Evolutionary conservation across 2,329 filamentous ascomycete genomes (phyloP).

Genomic region (Talaromyces islandicus): DNA sequence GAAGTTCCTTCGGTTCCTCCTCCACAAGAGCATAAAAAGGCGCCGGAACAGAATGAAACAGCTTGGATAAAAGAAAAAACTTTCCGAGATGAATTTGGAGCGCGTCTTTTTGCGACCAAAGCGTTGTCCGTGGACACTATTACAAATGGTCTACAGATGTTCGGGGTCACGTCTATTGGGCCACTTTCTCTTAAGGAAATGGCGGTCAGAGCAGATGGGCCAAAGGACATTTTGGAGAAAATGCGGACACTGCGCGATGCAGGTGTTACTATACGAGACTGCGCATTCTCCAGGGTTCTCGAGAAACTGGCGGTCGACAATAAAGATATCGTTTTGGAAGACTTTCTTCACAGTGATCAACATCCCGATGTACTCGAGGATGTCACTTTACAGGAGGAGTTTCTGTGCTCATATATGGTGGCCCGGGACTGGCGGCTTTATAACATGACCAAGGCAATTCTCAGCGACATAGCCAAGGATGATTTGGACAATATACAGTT

Average conservation of each 20-base stretch:
- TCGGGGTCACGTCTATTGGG: conserved; percentile 68
- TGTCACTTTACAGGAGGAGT: conserved; percentile 44
- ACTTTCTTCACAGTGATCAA: conserved; percentile 54
- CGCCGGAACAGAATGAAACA: conserved; percentile 2
- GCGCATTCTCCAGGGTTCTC: conserved; percentile 61
- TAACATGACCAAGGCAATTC: conserved; percentile 51
- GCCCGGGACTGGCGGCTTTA: conserved; percentile 46
- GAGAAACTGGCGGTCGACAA: conserved; percentile 56
- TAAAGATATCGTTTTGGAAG: conserved; percentile 48
- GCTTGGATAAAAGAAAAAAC: conserved; percentile 31
- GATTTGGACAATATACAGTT: conserved; percentile 34
- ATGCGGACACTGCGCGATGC: conserved; percentile 56
- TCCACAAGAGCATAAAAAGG: conserved; percentile 7
- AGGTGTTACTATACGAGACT: conserved; percentile 58
- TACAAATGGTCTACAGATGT: conserved; percentile 61
- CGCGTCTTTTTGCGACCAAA: conserved; percentile 73
- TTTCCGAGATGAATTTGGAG: conserved; percentile 64
- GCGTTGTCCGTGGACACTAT: conserved; percentile 68
- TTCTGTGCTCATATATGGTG: conserved; percentile 50
- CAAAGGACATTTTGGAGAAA: conserved; percentile 51
- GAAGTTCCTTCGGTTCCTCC: background rate
- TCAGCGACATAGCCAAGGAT: conserved; percentile 35
- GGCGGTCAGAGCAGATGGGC: conserved; percentile 57
- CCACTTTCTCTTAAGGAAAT: conserved; percentile 72
- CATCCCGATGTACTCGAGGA: conserved; percentile 61